A percentile compares a stretch with the other conserved stretches of the same genome.
phyloP scores from a whole-genome alignment of 345 rosid genomes.

The Syzygium aqueum region DNA sequence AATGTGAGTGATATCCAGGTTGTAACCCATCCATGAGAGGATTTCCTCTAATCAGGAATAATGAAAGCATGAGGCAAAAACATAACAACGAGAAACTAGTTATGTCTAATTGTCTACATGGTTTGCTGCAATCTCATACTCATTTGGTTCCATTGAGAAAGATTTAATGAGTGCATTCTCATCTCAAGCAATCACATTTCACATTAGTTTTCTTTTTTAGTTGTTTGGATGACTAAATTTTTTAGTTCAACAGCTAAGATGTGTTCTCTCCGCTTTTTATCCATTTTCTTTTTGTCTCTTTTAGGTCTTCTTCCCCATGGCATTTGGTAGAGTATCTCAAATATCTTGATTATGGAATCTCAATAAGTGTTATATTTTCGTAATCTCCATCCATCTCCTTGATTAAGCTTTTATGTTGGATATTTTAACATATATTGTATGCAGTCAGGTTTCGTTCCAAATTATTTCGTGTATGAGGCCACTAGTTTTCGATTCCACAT shows the following conservation, averaged over 20 bases:
- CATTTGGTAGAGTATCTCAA: background rate
- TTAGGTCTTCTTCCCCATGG: background rate
- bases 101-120: background rate
- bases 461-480: background rate
- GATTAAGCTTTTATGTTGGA: background rate
- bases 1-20: background rate
- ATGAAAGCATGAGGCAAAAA: background rate
- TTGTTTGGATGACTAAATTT: background rate
- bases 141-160: background rate
- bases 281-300: background rate
- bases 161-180: background rate
- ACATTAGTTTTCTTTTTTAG: background rate
- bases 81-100: background rate
- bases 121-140: background rate
- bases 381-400: background rate
- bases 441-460: fast-evolving
- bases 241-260: background rate
- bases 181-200: background rate
- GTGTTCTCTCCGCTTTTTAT: background rate
- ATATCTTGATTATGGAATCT: background rate
- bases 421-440: background rate
- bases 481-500: background rate
- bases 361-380: no score
- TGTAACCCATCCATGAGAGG: background rate
- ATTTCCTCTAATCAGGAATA: background rate